Base-by-base conservation (phyloP, 257 asterid species). In the Avicennia marina region DNA sequence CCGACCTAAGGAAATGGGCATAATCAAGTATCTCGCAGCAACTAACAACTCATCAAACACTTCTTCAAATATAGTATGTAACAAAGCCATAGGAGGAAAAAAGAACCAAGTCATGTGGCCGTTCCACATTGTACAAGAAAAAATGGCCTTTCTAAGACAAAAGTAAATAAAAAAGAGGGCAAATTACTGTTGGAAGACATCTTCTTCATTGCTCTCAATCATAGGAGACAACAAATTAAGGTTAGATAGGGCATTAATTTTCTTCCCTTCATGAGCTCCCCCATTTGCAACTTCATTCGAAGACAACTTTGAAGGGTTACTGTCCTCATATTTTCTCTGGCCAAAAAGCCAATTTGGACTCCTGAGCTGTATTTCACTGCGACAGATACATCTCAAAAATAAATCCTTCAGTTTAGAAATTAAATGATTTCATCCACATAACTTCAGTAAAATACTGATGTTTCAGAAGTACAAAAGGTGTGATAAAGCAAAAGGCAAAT, bases 271-370 rank as follows among this genome's bases (percentile, higher is more conserved):
- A 45, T 29, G 60, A 51, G 79, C 69, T 58, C 49, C 81, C 63
- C 74, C 81, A 41, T 75, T 73, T 40, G 74, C 72, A 61, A 60
- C 64, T 56, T 78, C 86, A 54, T 56, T 53, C 20, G 91, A 53
- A 52, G 75, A 72, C 70, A 61, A 27, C 73, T 82, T 90, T 25
- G 74, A 65, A 58, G 89, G 55, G 73, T 61, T 83, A 64, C 66
- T 71, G 51, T 78, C 88, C 62, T 86, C 94, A 39, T 83, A 78
- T 69, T 90, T 90, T 73, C 85, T 90, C 75, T 90, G 98, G 53
- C 98, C 98, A 44, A 91, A 91, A 53, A 90, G 91, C 96, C 98
- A 91, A 62, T 91, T 91, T 1, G 98, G 98, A 76, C 95, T 91
- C 80, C 77, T 91, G 40, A 91, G 94, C 71, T 91, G 98, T 79